These are phyloP conservation scores for Saccharomyces pastorianus DNA, from an alignment of 1,139 yeast genomes.

Conservation along the genomic window DNA sequence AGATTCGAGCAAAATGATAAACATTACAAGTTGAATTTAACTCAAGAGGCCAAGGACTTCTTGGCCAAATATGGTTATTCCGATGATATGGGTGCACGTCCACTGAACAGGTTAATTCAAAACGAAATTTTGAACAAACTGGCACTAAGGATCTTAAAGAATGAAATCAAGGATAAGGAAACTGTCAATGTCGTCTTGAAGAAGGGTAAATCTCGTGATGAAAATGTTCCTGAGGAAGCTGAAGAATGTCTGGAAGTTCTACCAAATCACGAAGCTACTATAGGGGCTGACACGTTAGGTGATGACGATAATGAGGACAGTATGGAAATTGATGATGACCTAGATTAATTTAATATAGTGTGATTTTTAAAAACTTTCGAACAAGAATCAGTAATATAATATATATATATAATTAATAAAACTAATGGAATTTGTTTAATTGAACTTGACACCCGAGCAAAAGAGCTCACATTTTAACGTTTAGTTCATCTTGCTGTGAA, in stretches of 20 bases:
- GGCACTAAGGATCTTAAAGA: conserved; percentile 81
- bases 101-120: conserved; percentile 89
- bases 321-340: conserved; percentile 18
- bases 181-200: conserved; percentile 53
- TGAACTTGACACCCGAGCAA: background rate
- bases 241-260: conserved; percentile 68
- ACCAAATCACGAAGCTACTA: conserved; percentile 70
- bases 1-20: conserved; percentile 82
- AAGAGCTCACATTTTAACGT: background rate
- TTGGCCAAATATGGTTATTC: conserved; percentile 82
- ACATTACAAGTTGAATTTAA: conserved; percentile 58
- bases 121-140: conserved; percentile 75
- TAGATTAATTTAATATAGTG: background rate
- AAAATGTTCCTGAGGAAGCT: conserved; percentile 46
- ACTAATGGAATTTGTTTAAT: background rate
- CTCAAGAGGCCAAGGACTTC: conserved; percentile 70
- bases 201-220: conserved; percentile 69
- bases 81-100: conserved; percentile 93
- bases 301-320: conserved; percentile 36
- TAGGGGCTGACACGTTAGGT: conserved; percentile 36
- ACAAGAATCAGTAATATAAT: background rate
- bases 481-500: background rate
- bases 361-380: background rate
- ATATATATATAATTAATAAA: background rate
- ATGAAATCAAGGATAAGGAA: conserved; percentile 84